Evolutionary conservation across 2,329 filamentous ascomycete genomes (phyloP).

Genomic region (Raffaelea albimanens): DNA sequence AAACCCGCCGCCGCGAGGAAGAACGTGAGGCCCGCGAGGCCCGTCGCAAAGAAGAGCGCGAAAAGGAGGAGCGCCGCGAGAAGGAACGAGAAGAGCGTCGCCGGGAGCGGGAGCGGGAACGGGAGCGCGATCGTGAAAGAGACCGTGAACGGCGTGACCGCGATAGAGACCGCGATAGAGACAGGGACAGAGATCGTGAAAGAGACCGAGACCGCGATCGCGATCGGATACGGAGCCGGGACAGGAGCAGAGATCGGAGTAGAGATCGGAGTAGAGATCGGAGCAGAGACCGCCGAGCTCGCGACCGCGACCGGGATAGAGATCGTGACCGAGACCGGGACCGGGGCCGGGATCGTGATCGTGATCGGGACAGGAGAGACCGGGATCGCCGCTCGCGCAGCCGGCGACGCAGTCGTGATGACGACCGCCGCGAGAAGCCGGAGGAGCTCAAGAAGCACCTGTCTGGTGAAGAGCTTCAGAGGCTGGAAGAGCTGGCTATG

Average conservation of each 20-base stretch:
- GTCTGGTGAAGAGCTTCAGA: slow-evolving; percentile 47
- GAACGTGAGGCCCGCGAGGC: slow-evolving; percentile 23
- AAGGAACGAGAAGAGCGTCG: slow-evolving; percentile 29
- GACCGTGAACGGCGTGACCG: slow-evolving; percentile 19
- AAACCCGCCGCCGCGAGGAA: slow-evolving; percentile 21
- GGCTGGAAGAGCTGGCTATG: slow-evolving; percentile 48
- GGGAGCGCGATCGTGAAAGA: slow-evolving; percentile 40
- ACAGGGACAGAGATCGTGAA: slow-evolving; percentile 15
- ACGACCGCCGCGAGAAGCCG: slow-evolving; percentile 24
- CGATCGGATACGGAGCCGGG: slow-evolving; percentile 19
- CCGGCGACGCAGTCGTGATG: slow-evolving; percentile 23
- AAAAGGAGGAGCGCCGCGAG: slow-evolving; percentile 29
- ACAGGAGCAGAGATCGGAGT: slow-evolving; percentile 7
- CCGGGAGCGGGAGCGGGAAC: slow-evolving; percentile 24
- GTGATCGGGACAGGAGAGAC: no score
- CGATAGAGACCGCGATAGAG: slow-evolving; percentile 8
- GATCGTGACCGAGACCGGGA: slow-evolving; percentile 10
- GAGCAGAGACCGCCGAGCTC: slow-evolving; percentile 10
- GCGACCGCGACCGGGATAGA: slow-evolving; percentile 16
- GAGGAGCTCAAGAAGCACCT: slow-evolving; percentile 43
- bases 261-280: background rate
- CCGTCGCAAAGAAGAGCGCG: slow-evolving; percentile 23
- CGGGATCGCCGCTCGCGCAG: slow-evolving; percentile 9
- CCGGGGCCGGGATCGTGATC: slow-evolving; percentile 13
- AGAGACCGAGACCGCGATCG: background rate